Percentiles rank a stretch among this genome's conserved stretches.
Evolutionary conservation across 192 early-diverging fungal species (phyloP).

Genomic region (Podila clonocystis): DNA sequence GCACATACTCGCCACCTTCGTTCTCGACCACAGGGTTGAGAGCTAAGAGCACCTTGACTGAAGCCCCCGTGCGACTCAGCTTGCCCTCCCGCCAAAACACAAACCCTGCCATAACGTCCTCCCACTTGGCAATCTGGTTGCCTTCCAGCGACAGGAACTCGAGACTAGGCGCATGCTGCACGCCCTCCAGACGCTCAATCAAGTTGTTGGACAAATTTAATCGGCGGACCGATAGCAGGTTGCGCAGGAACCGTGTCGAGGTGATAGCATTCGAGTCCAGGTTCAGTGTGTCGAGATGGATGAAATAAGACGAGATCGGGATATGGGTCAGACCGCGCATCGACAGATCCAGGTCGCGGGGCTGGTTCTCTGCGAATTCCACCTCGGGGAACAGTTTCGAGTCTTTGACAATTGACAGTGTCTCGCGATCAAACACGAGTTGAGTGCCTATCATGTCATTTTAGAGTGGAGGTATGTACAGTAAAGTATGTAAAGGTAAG

Average conservation of each 20-base stretch:
- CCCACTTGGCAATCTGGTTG: constrained; percentile 46
- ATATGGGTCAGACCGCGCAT: constrained; percentile 51
- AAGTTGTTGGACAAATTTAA: constrained; percentile 43
- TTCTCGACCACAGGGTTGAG: constrained; percentile 38
- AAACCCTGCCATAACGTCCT: constrained; percentile 48
- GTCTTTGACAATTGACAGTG: constrained; percentile 29
- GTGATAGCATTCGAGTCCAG: constrained; percentile 44
- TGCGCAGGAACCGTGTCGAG: constrained; percentile 41
- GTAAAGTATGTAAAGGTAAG: neutral
- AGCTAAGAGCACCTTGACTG: constrained; percentile 34
- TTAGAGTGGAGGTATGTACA: neutral
- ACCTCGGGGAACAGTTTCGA: constrained; percentile 30
- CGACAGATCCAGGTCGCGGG: constrained; percentile 23
- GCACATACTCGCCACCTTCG: constrained; percentile 46
- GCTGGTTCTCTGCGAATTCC: constrained; percentile 20
- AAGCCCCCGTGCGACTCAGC: constrained; percentile 22
- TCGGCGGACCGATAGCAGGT: constrained; percentile 31
- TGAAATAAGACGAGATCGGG: constrained; percentile 36
- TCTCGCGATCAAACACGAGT: constrained; percentile 49
- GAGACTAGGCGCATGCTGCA: constrained; percentile 39
- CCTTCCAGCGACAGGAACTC: constrained; percentile 33
- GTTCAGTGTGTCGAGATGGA: constrained; percentile 39
- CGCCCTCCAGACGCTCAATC: constrained; percentile 43
- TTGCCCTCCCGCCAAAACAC: constrained; percentile 49
- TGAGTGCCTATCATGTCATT: constrained; percentile 27